Conservation (phyloP, 352 stramenopile genomes). For the Phytophthora hybrid region DNA sequence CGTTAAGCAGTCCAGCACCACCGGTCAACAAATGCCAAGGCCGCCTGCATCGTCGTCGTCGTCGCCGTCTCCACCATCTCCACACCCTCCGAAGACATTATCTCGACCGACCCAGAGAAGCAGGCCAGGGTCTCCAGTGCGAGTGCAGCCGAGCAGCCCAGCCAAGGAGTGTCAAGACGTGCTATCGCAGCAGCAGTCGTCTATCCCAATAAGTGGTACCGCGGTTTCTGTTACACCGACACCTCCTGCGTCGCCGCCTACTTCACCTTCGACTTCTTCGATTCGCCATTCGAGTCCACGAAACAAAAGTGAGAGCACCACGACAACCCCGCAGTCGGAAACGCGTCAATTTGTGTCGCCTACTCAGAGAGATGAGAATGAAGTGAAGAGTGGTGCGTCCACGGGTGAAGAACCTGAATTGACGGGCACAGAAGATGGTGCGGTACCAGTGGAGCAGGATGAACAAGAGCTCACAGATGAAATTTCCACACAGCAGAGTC, state of each 20-base stretch:
- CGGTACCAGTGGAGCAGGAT: not conserved
- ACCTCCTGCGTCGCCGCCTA: conserved; percentile 4
- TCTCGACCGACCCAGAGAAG: conserved; percentile 22
- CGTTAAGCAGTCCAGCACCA: conserved; percentile 16
- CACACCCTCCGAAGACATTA: conserved; percentile 6
- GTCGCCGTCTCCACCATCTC: conserved; percentile 7
- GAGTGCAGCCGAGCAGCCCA: conserved; percentile 14
- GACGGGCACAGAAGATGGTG: conserved; percentile 5
- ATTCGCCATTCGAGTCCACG: conserved; percentile 14
- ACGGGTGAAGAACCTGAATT: conserved; percentile 13
- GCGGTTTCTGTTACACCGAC: conserved; percentile 2
- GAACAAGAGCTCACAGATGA: not conserved
- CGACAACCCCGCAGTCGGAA: not conserved
- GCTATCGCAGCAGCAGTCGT: not conserved
- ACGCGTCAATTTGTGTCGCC: not conserved
- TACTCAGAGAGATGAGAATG: conserved; percentile 1
- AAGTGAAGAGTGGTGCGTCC: conserved; percentile 2
- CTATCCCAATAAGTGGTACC: not conserved
- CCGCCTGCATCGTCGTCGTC: not conserved
- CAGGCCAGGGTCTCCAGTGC: conserved; percentile 14
- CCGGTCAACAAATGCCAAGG: conserved; percentile 3
- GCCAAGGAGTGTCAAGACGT: conserved; percentile 2
- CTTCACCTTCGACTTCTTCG: conserved; percentile 13
- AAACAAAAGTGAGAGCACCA: conserved; percentile 11
- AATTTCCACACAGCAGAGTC: not conserved